Conservation (phyloP, 2,329 filamentous ascomycete species). For the Aspergillus ibericus region DNA sequence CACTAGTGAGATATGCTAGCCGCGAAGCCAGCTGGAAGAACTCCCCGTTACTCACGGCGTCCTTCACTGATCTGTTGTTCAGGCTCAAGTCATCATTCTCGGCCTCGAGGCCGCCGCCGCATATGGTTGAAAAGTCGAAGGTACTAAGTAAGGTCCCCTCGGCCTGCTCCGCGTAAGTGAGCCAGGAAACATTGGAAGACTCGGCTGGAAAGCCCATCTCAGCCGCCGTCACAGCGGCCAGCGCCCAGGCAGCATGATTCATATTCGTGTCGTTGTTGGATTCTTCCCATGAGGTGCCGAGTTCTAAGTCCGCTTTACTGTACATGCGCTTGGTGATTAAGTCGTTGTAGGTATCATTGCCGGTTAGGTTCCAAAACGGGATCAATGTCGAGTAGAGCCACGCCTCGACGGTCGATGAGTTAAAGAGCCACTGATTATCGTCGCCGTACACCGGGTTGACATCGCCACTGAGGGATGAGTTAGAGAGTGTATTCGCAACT, state of each 20-base stretch:
- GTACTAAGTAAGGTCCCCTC: not conserved
- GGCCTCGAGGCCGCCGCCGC: not conserved
- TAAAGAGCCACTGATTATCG: not conserved
- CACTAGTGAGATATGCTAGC: not conserved
- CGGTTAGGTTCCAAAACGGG: not conserved
- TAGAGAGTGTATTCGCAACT: not conserved
- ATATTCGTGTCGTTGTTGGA: not conserved
- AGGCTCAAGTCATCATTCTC: accelerated
- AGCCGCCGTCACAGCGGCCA: not conserved
- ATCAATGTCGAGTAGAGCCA: not conserved
- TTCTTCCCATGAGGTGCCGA: not conserved
- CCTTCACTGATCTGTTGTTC: not conserved
- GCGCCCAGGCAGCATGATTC: not conserved
- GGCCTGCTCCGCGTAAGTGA: not conserved
- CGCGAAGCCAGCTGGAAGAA: not conserved
- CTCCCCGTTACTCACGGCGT: not conserved
- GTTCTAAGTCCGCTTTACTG: not conserved
- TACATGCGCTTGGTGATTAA: not conserved
- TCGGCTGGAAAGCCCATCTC: not conserved
- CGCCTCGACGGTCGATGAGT: not conserved
- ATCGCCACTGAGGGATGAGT: not conserved
- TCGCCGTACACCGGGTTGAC: not conserved
- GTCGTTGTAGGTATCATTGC: not conserved
- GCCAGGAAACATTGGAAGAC: not conserved
- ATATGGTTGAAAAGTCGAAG: not conserved